Evolutionary conservation across 768 basidiomycete species (phyloP).

Genomic region (Collybia sordida): DNA sequence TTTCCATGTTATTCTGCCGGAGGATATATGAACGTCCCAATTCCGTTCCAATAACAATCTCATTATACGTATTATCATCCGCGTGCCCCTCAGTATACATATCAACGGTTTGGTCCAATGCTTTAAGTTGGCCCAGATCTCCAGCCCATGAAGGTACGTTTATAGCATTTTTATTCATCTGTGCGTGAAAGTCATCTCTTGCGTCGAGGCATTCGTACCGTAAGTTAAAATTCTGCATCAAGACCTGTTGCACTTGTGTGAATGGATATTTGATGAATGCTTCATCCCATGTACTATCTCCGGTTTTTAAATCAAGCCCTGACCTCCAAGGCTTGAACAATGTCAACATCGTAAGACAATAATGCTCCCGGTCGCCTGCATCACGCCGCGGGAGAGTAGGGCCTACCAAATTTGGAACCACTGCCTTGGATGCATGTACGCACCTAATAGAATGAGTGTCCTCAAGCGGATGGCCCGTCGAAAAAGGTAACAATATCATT

Average conservation of each 20-base stretch:
- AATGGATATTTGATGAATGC: slow-evolving; percentile 16
- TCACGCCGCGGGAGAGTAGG: background rate
- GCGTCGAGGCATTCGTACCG: slow-evolving; percentile 27
- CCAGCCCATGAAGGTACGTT: background rate
- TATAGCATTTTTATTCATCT: slow-evolving; percentile 1
- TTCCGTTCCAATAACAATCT: no score
- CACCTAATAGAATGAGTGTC: background rate
- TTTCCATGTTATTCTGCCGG: no score
- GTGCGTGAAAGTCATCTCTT: slow-evolving; percentile 20
- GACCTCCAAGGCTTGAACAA: slow-evolving; percentile 23
- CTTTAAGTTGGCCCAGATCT: background rate
- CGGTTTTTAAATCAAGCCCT: slow-evolving; percentile 18
- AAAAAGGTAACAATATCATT: background rate
- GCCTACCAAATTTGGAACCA: slow-evolving; percentile 4
- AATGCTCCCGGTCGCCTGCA: slow-evolving; percentile 4
- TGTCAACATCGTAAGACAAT: slow-evolving; percentile 3
- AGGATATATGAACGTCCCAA: no score
- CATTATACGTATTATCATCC: no score
- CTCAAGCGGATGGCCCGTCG: background rate
- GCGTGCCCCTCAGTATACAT: no score
- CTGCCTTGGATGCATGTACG: no score
- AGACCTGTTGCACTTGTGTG: slow-evolving; percentile 3
- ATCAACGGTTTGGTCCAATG: background rate
- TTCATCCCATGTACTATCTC: slow-evolving; percentile 17
- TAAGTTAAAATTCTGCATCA: slow-evolving; percentile 26